Evolutionary conservation across 2,329 filamentous ascomycete genomes (phyloP).

Genomic region (Simplicillium aogashimaense): DNA sequence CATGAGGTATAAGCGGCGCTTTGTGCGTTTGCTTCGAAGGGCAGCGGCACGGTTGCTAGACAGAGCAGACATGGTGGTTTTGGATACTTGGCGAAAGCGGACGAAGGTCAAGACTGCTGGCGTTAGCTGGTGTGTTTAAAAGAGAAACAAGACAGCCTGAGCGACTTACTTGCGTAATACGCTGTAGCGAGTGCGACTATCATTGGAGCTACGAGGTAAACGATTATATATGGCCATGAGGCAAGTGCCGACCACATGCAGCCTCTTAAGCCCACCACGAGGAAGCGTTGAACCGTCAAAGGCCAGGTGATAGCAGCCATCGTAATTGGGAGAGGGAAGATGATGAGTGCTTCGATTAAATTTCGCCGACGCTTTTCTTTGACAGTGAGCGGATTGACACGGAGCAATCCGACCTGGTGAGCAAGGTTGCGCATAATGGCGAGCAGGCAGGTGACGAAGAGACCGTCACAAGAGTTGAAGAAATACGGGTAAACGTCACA

Average conservation of each 20-base stretch:
- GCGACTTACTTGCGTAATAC: constrained; percentile 36
- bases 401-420: constrained; percentile 34
- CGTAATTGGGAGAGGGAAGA: constrained; percentile 42
- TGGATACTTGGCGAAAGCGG: constrained; percentile 36
- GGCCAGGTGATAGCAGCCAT: constrained; percentile 39
- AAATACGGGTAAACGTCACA: constrained; percentile 43
- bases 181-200: constrained; percentile 32
- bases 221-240: constrained; percentile 37
- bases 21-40: constrained; percentile 34
- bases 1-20: constrained; percentile 46
- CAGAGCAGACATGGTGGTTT: constrained; percentile 27
- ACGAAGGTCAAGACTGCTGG: constrained; percentile 33
- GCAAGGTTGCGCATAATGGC: constrained; percentile 46
- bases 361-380: constrained; percentile 31
- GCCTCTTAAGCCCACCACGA: constrained; percentile 37
- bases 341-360: constrained; percentile 39
- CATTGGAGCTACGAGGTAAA: constrained; percentile 36
- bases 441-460: constrained; percentile 41
- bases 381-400: constrained; percentile 27
- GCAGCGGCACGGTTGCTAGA: constrained; percentile 27
- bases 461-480: constrained; percentile 33
- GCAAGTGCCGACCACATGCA: constrained; percentile 33
- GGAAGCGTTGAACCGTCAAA: constrained; percentile 35
- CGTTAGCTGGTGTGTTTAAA: constrained; percentile 3
- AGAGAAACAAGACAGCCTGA: neutral